Evolutionary conservation across 2,329 filamentous ascomycete genomes (phyloP), one percentile per base, ranked within the genome.

Genomic region (Nemania serpens): DNA sequence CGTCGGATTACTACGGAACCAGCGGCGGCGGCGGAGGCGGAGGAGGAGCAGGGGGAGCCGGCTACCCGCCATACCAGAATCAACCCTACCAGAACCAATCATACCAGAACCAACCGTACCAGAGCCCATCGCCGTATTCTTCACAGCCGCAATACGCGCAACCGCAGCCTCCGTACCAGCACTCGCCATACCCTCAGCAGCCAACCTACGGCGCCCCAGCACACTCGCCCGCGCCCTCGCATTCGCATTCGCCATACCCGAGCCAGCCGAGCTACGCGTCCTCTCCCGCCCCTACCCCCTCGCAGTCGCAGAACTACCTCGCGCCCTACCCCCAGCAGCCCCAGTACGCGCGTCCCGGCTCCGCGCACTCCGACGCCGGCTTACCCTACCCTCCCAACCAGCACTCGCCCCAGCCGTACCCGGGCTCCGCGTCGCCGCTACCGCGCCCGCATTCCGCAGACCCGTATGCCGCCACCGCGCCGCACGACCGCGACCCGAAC

Each of bases 1-100:
- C 72, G 13, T 60, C 68, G 49, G 72, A 74, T 6, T 74, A 74
- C 58, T 74, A 73, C 62, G 59, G 62, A 2, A 66, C 62, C 42
- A 65, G 61, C 51, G 59, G 61, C 9, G 63, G 66, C 18, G 62
- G 64, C 5, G 36, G 37, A 18, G 48, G 55, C n/a, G 68, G 65
- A 12, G 43, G 41, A 43, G 18, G 18, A 18, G 46, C 53, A 12
- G 68, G 65, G 9, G 43, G 41, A 43, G 15, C 17, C 15, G 42
- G 39, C 13, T 63, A 63, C 18, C 66, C 56, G 20, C 67, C 61
- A 22, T 53, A 58, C 25, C 65, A 66, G 33, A 65, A 61, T 52
- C 66, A 68, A 3, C 55, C 62, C 1, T 63, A 63, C 18, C 66
- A 55, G 22, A 65, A 61, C 53, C 66, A 68, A 3, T 54, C 62